Base-by-base conservation (phyloP, 768 basidiomycete species). In the Lactarius quietus region DNA sequence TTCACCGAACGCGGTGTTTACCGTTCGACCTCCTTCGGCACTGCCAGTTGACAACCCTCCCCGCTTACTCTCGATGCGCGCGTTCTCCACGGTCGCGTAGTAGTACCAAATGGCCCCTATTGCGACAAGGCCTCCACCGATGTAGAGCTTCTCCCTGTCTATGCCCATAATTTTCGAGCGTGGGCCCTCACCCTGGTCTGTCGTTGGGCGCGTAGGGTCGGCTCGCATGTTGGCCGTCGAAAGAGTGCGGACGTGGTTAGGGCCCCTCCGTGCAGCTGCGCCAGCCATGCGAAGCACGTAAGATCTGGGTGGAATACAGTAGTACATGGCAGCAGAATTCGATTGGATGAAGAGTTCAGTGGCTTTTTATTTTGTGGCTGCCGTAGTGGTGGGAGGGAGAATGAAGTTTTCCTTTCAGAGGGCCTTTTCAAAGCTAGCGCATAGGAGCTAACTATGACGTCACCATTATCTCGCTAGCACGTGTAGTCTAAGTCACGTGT, bases 401-500 rank as follows among this genome's bases (percentile, higher is more conserved):
- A 10, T 17, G 41, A 17, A 8, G 14, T 26, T 14, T 23, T 14
- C 45, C 45, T 23, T 14, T 23, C 45, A 48, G 45, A 26, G 45
- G 23, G n/a, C 23, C 45, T 48, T 48, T 48, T 48, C n/a, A 48
- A 48, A 51, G 48, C 9, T 8, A 28, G 7, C 28, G 18, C 15
- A 28, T 9, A 53, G 17, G 3, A 6, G 20, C 17, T 2, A 18
- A 28, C 18, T 33, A 81, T 83, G 78, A 82, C 81, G 0, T 78
- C 78, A 0, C 86, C 85, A 86, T 81, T 86, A 77, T 84, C 84
- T 0, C 53, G 9, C 9, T 54, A 54, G 52, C 52, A 54, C 53
- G 29, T 82, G 55, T 54, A 33, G 79, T 81, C n/a, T n/a, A n/a
- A n/a, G n/a, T n/a, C n/a, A n/a, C n/a, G n/a, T n/a, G n/a, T n/a